Conservation (phyloP, 345 rosid species). For the Hibiscus tridactylites region DNA sequence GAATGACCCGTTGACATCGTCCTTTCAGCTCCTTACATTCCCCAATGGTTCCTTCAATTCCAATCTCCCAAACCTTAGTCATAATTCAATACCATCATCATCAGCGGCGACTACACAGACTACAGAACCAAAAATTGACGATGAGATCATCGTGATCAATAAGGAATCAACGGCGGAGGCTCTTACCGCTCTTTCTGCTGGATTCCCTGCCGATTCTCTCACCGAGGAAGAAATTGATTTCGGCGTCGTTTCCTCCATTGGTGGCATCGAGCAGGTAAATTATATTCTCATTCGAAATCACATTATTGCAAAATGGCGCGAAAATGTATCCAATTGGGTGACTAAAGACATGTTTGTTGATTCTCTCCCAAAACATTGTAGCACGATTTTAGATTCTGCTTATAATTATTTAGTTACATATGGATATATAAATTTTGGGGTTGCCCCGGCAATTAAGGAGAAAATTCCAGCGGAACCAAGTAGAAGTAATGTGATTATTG, state of each 20-base stretch:
- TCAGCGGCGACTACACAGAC: conserved; percentile 2
- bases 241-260: conserved; percentile 65
- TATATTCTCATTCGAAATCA: conserved; percentile 89
- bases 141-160: conserved; percentile 88
- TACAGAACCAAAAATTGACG: conserved; percentile 35
- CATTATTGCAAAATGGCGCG: conserved; percentile 80
- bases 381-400: conserved; percentile 62
- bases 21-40: conserved; percentile 30
- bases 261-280: conserved; percentile 94
- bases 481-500: conserved; percentile 45
- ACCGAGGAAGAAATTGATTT: conserved; percentile 88
- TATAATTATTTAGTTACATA: conserved; percentile 64
- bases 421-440: conserved; percentile 88
- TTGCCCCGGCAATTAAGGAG: conserved; percentile 66
- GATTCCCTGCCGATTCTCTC: conserved; percentile 88
- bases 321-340: conserved; percentile 64
- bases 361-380: conserved; percentile 66
- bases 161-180: conserved; percentile 91
- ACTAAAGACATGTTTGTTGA: conserved; percentile 60
- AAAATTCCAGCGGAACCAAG: conserved; percentile 47
- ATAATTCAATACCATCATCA: conserved; percentile 20
- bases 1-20: conserved; percentile 17
- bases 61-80: conserved; percentile 3
- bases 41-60: conserved; percentile 11
- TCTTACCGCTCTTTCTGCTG: conserved; percentile 73